These are phyloP conservation scores for Rhodotorula sp. DNA, from an alignment of 1,284 basidiomycete species.

Conservation along the genomic window DNA sequence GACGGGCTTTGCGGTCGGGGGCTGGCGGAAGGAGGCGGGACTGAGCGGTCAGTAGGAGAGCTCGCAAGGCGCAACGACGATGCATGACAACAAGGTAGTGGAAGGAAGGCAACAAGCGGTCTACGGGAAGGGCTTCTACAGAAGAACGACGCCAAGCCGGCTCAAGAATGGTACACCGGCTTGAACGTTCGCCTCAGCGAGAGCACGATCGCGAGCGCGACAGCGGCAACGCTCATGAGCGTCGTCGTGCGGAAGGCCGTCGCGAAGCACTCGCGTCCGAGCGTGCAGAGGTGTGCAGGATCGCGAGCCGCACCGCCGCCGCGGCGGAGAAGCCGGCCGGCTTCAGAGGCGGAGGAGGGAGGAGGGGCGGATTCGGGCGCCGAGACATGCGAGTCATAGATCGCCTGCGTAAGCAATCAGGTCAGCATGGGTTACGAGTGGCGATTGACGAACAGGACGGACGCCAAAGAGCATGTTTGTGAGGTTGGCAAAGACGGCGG, in stretches of 20 bases:
- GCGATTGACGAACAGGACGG: not conserved
- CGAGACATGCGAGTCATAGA: slow-evolving; percentile 31
- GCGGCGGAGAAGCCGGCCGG: not conserved
- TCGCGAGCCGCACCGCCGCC: not conserved
- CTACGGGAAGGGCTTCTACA: too few relatives aligned
- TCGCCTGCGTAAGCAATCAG: not conserved
- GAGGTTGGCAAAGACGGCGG: slow-evolving; percentile 23
- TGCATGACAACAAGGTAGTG: not conserved
- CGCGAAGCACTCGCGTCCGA: slow-evolving; percentile 28
- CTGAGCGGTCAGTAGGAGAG: not conserved
- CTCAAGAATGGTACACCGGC: slow-evolving; percentile 11
- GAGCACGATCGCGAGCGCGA: slow-evolving; percentile 16
- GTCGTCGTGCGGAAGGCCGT: slow-evolving; percentile 26
- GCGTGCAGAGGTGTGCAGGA: slow-evolving; percentile 13
- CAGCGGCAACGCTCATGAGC: slow-evolving; percentile 17
- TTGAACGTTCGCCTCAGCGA: slow-evolving; percentile 10
- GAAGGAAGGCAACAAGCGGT: not conserved
- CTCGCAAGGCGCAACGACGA: too few relatives aligned
- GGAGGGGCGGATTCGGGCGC: not conserved
- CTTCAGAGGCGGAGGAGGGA: not conserved
- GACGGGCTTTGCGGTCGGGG: slow-evolving; percentile 10
- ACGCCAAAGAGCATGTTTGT: slow-evolving; percentile 28
- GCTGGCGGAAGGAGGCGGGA: not conserved
- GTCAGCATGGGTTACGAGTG: not conserved
- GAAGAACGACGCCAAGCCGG: too few relatives aligned